A percentile compares a stretch with the other conserved stretches of the same genome.
Evolutionary conservation across 179 eudicot genomes (phyloP).

Genomic region (Patellifolia procumbens): DNA sequence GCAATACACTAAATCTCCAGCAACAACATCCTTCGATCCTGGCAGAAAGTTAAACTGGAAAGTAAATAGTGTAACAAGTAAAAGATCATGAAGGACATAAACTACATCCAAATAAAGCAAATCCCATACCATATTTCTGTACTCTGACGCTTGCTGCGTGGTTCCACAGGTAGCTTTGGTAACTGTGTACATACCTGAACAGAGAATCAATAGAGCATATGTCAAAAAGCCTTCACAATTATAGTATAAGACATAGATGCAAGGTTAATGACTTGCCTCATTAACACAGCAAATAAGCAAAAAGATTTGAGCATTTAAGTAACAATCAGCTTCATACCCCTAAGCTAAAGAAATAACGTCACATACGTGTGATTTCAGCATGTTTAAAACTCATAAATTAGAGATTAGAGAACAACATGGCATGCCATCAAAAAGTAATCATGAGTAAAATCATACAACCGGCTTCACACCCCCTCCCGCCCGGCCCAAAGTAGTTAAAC

Average conservation of each 20-base stretch:
- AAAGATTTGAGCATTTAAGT: background rate
- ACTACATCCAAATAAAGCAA: background rate
- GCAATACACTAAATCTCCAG: slow-evolving; percentile 88
- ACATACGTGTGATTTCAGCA: background rate
- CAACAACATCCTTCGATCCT: slow-evolving; percentile 71
- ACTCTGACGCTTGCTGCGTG: slow-evolving; percentile 89
- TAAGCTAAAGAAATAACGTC: background rate
- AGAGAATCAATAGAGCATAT: slow-evolving; percentile 20
- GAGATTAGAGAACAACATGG: background rate
- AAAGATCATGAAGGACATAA: background rate
- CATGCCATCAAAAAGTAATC: background rate
- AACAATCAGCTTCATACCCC: background rate
- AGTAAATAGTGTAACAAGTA: background rate
- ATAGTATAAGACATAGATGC: background rate
- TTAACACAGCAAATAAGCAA: background rate
- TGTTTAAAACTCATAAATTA: background rate
- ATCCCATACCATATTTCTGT: slow-evolving; percentile 73
- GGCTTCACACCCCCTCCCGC: too few relatives aligned
- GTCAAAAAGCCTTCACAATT: background rate
- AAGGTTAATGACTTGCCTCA: slow-evolving; percentile 1
- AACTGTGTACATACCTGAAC: slow-evolving; percentile 91
- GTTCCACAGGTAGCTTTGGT: slow-evolving; percentile 98
- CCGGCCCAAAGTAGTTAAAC: too few relatives aligned
- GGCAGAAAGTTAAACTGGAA: slow-evolving; percentile 24
- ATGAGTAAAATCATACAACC: background rate